Evolutionary conservation across 495 filamentous ascomycete species (phyloP).

Genomic region (Hyphodiscus hymeniophilus): DNA sequence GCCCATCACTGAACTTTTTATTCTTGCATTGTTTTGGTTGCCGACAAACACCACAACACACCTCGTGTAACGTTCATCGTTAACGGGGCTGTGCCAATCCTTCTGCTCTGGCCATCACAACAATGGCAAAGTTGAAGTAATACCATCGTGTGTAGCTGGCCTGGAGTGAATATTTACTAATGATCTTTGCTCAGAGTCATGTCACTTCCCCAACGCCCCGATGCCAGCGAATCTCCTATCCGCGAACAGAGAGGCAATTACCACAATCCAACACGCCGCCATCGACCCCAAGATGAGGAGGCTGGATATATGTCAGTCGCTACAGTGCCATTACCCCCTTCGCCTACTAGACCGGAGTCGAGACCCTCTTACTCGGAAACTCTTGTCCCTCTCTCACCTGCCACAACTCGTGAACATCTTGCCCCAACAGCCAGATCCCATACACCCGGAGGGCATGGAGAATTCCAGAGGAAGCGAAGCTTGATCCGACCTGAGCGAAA

Average conservation of each 20-base stretch:
- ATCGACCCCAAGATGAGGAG: slow-evolving; percentile 58
- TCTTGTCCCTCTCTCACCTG: slow-evolving; percentile 22
- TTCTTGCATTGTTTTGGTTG: background rate
- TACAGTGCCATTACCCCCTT: slow-evolving; percentile 12
- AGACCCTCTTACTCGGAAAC: slow-evolving; percentile 20
- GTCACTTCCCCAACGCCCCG: slow-evolving; percentile 51
- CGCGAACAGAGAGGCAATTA: slow-evolving; percentile 52
- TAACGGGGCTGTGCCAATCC: background rate
- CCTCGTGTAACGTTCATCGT: background rate
- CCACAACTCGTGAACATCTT: slow-evolving; percentile 32
- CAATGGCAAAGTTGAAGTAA: slow-evolving; percentile 14
- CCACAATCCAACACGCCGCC: slow-evolving; percentile 58
- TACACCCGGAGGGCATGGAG: slow-evolving; percentile 19
- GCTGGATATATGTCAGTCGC: slow-evolving; percentile 30
- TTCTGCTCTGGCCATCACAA: background rate
- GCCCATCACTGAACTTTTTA: background rate
- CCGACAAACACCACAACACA: background rate
- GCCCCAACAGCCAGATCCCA: background rate
- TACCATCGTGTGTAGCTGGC: background rate
- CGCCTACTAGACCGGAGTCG: slow-evolving; percentile 10
- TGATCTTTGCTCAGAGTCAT: slow-evolving; percentile 10
- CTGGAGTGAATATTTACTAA: slow-evolving; percentile 8
- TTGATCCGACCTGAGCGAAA: slow-evolving; percentile 83
- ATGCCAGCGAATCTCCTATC: slow-evolving; percentile 45
- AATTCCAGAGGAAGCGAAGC: slow-evolving; percentile 66